These are phyloP conservation scores for Fomitiporia mediterranea DNA, from an alignment of 1,284 basidiomycete species.

Conservation along the genomic window DNA sequence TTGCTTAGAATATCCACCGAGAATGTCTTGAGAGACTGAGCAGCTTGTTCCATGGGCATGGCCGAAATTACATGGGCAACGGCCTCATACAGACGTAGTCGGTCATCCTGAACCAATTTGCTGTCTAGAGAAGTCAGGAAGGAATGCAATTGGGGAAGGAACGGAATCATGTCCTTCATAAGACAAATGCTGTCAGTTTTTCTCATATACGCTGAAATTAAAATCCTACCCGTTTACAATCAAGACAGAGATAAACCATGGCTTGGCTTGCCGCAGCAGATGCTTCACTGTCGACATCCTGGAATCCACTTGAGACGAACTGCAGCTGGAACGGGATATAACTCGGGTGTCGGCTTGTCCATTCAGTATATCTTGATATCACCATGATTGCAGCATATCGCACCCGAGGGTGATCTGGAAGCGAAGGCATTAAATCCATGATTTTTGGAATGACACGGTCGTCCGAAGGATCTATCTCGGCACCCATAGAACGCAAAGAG, in stretches of 20 bases:
- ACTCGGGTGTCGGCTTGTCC: conserved; percentile 88
- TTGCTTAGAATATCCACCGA: conserved; percentile 68
- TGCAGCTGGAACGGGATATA: conserved; percentile 85
- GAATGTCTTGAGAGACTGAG: conserved; percentile 82
- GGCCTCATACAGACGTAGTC: conserved; percentile 89
- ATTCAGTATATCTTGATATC: conserved; percentile 94
- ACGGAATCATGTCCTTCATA: conserved; percentile 83
- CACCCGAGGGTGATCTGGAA: conserved; percentile 89
- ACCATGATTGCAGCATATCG: conserved; percentile 95
- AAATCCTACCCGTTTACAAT: conserved; percentile 75
- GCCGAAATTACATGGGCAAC: conserved; percentile 93
- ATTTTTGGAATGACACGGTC: conserved; percentile 88
- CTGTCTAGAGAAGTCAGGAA: conserved; percentile 79
- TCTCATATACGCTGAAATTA: conserved; percentile 2
- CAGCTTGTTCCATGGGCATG: conserved; percentile 85
- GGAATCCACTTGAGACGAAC: conserved; percentile 91
- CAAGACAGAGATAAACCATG: conserved; percentile 94
- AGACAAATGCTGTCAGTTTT: conserved; percentile 17
- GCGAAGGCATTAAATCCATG: conserved; percentile 88
- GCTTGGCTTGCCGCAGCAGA: conserved; percentile 94
- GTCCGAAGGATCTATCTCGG: conserved; percentile 83
- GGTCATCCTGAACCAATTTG: conserved; percentile 83
- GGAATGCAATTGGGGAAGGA: conserved; percentile 86
- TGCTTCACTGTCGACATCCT: conserved; percentile 76
- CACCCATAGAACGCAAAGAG: conserved; percentile 98